These are phyloP conservation scores for Coemansia erecta DNA, from an alignment of 192 early-diverging fungal species.

Conservation along the genomic window DNA sequence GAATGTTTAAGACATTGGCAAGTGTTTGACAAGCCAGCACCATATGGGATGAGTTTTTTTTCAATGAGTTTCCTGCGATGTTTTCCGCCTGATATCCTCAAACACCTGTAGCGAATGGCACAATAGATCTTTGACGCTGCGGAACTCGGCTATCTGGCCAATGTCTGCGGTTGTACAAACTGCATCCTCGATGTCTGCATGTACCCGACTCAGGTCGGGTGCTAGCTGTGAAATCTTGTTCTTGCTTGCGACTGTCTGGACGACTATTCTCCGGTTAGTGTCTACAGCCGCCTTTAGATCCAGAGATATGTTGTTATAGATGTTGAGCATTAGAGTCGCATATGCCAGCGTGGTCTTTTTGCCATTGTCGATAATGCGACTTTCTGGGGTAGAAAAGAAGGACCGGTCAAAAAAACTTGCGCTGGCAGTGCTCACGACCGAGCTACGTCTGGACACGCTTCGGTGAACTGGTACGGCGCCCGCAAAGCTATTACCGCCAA, in stretches of 20 bases:
- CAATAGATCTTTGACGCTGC: constrained; percentile 40
- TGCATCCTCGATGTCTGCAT: constrained; percentile 43
- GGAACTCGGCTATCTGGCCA: constrained; percentile 23
- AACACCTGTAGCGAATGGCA: constrained; percentile 47
- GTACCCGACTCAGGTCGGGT: constrained; percentile 32
- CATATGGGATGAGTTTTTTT: not conserved
- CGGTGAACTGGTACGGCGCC: constrained; percentile 10
- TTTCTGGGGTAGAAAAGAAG: constrained; percentile 50
- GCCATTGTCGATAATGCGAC: constrained; percentile 38
- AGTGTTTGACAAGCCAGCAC: not conserved
- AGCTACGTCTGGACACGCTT: constrained; percentile 45
- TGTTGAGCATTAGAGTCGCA: constrained; percentile 49
- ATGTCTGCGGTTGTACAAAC: constrained; percentile 22
- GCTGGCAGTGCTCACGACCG: constrained; percentile 45
- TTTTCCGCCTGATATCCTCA: constrained; percentile 26
- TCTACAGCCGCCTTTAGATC: constrained; percentile 39
- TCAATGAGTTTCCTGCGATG: not conserved
- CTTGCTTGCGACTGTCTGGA: constrained; percentile 37
- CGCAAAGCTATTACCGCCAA: not conserved
- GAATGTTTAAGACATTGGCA: not conserved
- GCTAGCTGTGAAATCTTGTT: constrained; percentile 24
- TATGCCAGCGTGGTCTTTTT: constrained; percentile 41
- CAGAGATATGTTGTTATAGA: constrained; percentile 52
- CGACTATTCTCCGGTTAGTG: constrained; percentile 32
- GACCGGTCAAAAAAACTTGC: constrained; percentile 54